Base-by-base conservation (phyloP, 1,284 basidiomycete genomes). In the Cutaneotrichosporon curvatum region DNA sequence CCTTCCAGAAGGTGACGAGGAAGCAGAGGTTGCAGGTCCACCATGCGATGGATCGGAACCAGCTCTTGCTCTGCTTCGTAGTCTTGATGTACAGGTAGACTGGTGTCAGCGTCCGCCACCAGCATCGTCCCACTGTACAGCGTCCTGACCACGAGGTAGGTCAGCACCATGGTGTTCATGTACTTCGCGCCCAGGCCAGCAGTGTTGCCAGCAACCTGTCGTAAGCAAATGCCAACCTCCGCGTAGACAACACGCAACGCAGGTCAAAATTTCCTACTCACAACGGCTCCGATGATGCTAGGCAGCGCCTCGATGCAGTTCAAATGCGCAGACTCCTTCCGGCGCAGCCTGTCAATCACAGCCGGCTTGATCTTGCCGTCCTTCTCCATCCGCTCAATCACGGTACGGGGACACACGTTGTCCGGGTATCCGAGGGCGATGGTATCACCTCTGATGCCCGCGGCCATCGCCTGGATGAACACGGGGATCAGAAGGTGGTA, bases 161-260 rank as follows among this genome's bases (percentile, higher is more conserved):
- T 34, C 25, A 53, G 38, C 7, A 58, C 51, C 43, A 63, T 55
- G 16, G 34, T 51, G 56, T 64, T 68, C 61, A 68, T 64, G 38
- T 46, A 64, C 22, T 37, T 31, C 4, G 55, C 37, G 2, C 57
- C 50, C 18, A 68, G 43, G 20, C 62, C 63, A 10, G 51, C 58
- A 4, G 43, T 33, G 51, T 67, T 68, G 21, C 66, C 66, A 11
- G 64, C 64, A 37, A 68, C 48, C 63, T 65, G 40, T 14, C 15
- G 37, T 53, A 22, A 43, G 39, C 25, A n/a, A 8, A 20, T 20
- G 15, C 23, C 18, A 11, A n/a, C 25, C 18, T 16, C 34, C 16
- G 2, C 34, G n/a, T n/a, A n/a, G n/a, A n/a, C n/a, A n/a, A 9
- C 34, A n/a, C n/a, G 33, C 16, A 14, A 18, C 34, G 15, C 34